These are phyloP conservation scores for Candida mattraensis DNA, from an alignment of 805 yeast species.

Conservation along the genomic window DNA sequence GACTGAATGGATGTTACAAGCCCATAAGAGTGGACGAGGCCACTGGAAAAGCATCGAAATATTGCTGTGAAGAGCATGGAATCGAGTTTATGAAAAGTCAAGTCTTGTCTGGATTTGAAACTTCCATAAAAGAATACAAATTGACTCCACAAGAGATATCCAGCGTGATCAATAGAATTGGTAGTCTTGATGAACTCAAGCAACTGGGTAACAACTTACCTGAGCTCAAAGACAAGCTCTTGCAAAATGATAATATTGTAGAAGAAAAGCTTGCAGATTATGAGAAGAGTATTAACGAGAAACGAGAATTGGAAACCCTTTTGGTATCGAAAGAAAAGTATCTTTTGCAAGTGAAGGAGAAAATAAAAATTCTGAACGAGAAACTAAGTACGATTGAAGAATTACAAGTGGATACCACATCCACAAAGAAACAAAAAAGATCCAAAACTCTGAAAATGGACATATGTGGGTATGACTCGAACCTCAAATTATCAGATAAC, in stretches of 20 bases:
- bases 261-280: constrained; percentile 21
- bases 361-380: constrained; percentile 40
- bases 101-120: constrained; percentile 23
- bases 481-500: constrained; percentile 17
- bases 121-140: constrained; percentile 8
- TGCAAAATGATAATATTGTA: constrained; percentile 4
- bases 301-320: constrained; percentile 16
- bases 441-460: constrained; percentile 37
- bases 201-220: constrained; percentile 44
- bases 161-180: constrained; percentile 18
- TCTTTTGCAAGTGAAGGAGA: constrained; percentile 37
- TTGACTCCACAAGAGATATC: constrained; percentile 15
- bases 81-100: constrained; percentile 37
- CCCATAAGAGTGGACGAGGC: constrained; percentile 42
- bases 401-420: constrained; percentile 8
- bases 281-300: constrained; percentile 18
- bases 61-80: constrained; percentile 78
- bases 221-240: constrained; percentile 27
- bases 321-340: constrained; percentile 20
- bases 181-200: constrained; percentile 23
- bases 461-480: constrained; percentile 51
- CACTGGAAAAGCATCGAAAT: constrained; percentile 51
- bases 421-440: constrained; percentile 19
- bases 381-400: constrained; percentile 22
- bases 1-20: constrained; percentile 53